A percentile compares a stretch with the other conserved stretches of the same genome.
These are phyloP conservation scores for Sclerotinia borealis DNA, from an alignment of 2,329 filamentous ascomycete species.

Conservation along the genomic window DNA sequence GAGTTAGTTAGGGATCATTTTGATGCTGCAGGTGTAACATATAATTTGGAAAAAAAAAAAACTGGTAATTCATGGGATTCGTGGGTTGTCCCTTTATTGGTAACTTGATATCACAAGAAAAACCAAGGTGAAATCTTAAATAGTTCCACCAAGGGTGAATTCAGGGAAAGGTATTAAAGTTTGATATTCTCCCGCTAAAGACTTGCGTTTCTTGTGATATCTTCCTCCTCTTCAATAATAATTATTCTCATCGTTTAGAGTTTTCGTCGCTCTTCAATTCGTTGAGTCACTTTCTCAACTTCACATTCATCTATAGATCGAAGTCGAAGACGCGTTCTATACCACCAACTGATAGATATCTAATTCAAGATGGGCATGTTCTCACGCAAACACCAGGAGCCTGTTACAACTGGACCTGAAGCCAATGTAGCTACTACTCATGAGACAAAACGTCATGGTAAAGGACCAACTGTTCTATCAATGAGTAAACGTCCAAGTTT, in stretches of 20 bases:
- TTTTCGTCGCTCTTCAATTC: background rate
- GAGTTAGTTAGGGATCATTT: background rate
- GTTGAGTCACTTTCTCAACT: background rate
- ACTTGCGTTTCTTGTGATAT: background rate
- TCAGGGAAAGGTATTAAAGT: background rate
- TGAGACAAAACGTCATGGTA: background rate
- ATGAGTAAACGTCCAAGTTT: constrained; percentile 53
- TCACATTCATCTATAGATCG: background rate
- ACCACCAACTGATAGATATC: background rate
- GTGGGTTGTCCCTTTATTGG: background rate
- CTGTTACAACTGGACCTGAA: background rate
- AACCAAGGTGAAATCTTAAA: background rate
- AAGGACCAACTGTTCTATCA: constrained; percentile 25
- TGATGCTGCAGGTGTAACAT: background rate
- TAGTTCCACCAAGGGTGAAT: background rate
- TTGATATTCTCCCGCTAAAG: background rate
- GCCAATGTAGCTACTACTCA: constrained; percentile 2
- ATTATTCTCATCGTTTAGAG: background rate
- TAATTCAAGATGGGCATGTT: constrained; percentile 7
- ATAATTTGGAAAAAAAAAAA: background rate
- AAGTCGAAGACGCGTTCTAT: background rate
- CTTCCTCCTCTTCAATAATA: background rate
- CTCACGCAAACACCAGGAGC: constrained; percentile 1
- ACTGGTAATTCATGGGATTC: background rate
- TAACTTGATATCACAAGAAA: background rate